phyloP scores from a whole-genome alignment of 495 filamentous ascomycete species.

The Podospora pseudoanserina region DNA sequence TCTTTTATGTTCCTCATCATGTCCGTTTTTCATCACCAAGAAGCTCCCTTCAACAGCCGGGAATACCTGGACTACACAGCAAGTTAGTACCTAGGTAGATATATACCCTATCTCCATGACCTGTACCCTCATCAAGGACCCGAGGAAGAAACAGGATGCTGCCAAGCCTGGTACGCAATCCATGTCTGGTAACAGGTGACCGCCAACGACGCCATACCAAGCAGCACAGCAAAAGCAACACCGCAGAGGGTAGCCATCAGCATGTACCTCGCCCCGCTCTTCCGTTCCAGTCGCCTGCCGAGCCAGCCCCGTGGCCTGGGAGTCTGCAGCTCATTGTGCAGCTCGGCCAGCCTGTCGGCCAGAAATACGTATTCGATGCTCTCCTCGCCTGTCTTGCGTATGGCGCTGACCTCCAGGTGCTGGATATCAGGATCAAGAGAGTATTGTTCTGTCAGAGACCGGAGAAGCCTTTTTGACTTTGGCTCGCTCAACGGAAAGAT shows the following conservation, averaged over 20 bases:
- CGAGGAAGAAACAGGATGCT: too few relatives aligned
- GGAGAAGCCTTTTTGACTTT: slow-evolving; percentile 30
- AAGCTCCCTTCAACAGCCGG: too few relatives aligned
- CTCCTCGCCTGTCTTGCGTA: slow-evolving; percentile 31
- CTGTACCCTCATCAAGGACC: too few relatives aligned
- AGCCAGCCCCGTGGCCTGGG: slow-evolving; percentile 34
- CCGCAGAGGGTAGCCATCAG: slow-evolving; percentile 40
- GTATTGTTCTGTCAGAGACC: slow-evolving; percentile 23
- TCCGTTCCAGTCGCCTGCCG: slow-evolving; percentile 35
- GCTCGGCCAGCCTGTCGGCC: slow-evolving; percentile 30
- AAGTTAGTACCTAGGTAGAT: too few relatives aligned
- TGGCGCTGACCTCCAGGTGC: slow-evolving; percentile 29
- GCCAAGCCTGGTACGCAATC: not conserved
- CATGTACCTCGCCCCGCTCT: slow-evolving; percentile 37
- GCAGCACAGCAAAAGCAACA: slow-evolving; percentile 25
- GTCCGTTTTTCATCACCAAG: too few relatives aligned
- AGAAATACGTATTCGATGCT: slow-evolving; percentile 34
- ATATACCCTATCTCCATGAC: too few relatives aligned
- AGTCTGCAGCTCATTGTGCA: slow-evolving; percentile 37
- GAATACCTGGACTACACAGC: too few relatives aligned
- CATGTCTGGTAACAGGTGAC: not conserved
- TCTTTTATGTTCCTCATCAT: too few relatives aligned
- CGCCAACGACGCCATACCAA: not conserved
- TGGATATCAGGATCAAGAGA: slow-evolving; percentile 34
- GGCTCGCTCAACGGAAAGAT: slow-evolving; percentile 37